Evolutionary conservation across 169 alveolate genomes (phyloP), one percentile per base, ranked within the genome.

Genomic region (Cyclospora cayetanensis): DNA sequence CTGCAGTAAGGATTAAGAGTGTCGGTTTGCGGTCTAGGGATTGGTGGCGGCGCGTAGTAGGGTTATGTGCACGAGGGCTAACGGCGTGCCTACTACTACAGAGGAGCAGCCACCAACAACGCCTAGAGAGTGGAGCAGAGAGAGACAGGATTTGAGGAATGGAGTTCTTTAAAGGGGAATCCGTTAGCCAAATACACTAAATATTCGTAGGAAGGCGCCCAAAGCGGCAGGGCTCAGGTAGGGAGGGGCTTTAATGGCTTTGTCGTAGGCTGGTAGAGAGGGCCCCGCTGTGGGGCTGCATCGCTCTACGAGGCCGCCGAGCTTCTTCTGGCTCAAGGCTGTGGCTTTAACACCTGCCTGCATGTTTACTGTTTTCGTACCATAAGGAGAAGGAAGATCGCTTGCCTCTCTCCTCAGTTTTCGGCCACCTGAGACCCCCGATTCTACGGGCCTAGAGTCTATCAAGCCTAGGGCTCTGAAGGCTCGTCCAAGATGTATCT

Each of bases 401-500:
- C n/a, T 7, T 15, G 60, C 15, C 60, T 46, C 15, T 46, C 60
- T 46, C 60, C n/a, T 46, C n/a, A n/a, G n/a, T n/a, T n/a, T n/a
- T n/a, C n/a, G n/a, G n/a, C n/a, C n/a, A n/a, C n/a, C n/a, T n/a
- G n/a, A n/a, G n/a, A n/a, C n/a, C n/a, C n/a, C n/a, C 15, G 60
- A 46, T 15, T 7, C n/a, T 46, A 15, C 60, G 7, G 60, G n/a
- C 60, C 60, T 15, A 46, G 31, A 70, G 83, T 46, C 55, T 70
- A 35, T 70, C 31, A 53, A 53, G 83, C 37, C 37, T 70, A 25
- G 83, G 66, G 86, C 4, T 87, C 22, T 39, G 9, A n/a, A 1
- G 12, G 25, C 4, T 22, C 18, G 39, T 41, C 22, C 52, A 92
- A 80, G 53, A 92, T 92, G 95, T 85, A 70, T 25, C 91, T 92